These are phyloP conservation scores for Fusarium falciforme DNA, from an alignment of 2,329 filamentous ascomycete genomes.

Conservation along the genomic window DNA sequence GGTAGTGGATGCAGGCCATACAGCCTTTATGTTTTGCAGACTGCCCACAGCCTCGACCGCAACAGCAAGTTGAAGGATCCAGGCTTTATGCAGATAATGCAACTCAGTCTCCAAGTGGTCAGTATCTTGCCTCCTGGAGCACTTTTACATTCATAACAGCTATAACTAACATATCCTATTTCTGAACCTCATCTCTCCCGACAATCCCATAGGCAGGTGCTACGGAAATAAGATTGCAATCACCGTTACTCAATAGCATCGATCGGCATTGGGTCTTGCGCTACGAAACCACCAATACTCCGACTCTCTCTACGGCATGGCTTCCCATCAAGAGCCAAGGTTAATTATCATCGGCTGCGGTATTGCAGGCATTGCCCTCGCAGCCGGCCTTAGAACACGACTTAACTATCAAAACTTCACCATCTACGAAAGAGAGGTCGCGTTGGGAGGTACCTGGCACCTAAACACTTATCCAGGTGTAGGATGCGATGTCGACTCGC, in stretches of 20 bases:
- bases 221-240: not conserved
- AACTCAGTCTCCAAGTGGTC: not conserved
- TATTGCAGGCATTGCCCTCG: not conserved
- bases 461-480: conserved; percentile 2
- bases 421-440: not conserved
- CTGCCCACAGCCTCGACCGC: not conserved
- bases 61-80: not conserved
- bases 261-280: not conserved
- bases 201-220: not conserved
- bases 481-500: not conserved
- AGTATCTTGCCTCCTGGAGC: not conserved
- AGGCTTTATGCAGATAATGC: not conserved
- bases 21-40: not conserved
- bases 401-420: not conserved
- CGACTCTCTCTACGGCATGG: not conserved
- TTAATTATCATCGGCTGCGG: conserved; percentile 35
- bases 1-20: not conserved
- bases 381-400: not conserved
- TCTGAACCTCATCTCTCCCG: not conserved
- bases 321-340: not conserved
- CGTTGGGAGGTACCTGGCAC: not conserved
- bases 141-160: not conserved
- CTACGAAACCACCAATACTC: not conserved
- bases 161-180: not conserved
- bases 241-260: not conserved